Evolutionary conservation across 108 stramenopile species (phyloP), one percentile per base, ranked within the genome.

Genomic region (Chaetoceros tenuissimus): DNA sequence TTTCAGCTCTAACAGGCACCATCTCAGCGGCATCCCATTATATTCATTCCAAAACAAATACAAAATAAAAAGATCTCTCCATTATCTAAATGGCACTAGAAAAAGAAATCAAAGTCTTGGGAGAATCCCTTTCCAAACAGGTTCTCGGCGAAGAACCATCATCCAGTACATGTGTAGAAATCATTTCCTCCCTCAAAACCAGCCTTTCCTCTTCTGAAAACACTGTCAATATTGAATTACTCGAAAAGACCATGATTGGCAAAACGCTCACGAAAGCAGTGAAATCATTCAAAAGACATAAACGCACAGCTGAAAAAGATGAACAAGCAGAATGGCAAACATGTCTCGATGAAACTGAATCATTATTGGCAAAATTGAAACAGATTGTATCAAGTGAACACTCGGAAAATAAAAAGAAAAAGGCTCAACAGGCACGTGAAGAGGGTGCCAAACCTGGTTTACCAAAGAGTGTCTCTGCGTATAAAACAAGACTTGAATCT

Each of bases 271-370:
- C 63, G 24, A 80, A 75, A 52, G n/a, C 51, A 10, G 51, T 79
- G 66, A 67, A 71, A 49, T 31, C 75, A 23, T 75, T 81, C 55
- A 71, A 69, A 46, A 71, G 85, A 16, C 73, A 75, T 60, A 65
- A 78, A 48, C 69, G 85, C 0, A 78, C 78, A 2, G 34, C 66
- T 1, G 23, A 24, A 16, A 10, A 22, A 2, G 61, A 59, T 7
- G 48, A 49, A 5, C 27, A 31, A 47, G n/a, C 22, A 10, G 31
- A 63, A 45, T 83, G 73, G 75, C 66, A 80, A 21, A 47, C 24
- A 0, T 48, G 62, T 22, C 59, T 79, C 13, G 25, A 28, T 3
- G 46, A 24, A 0, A 60, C 68, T 2, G 53, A 74, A 28, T 44
- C 29, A 28, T 30, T 84, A 3, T 44, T 84, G 29, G 51, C 43